Conservation (phyloP, 495 filamentous ascomycete genomes). For the Neurospora sp. region DNA sequence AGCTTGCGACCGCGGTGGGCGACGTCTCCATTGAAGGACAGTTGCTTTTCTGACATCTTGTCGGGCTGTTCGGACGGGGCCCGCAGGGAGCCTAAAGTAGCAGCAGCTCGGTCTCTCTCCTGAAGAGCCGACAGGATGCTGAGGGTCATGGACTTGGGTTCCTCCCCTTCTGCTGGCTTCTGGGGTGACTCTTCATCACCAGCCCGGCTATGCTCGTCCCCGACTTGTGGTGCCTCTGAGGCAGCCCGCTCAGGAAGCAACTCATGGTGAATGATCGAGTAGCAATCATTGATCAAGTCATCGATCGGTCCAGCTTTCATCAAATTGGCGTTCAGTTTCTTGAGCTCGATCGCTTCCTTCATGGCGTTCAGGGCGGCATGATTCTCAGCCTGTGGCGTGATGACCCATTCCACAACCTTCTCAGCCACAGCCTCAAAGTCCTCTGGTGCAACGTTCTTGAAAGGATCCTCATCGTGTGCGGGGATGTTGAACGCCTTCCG, state of each 20-base stretch:
- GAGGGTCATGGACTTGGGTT: slow-evolving; percentile 18
- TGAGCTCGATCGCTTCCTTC: slow-evolving; percentile 79
- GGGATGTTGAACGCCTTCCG: slow-evolving; percentile 56
- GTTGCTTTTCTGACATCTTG: slow-evolving; percentile 26
- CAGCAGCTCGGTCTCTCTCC: slow-evolving; percentile 12
- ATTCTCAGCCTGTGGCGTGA: slow-evolving; percentile 21
- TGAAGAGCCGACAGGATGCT: slow-evolving; percentile 38
- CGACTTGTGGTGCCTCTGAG: slow-evolving; percentile 13
- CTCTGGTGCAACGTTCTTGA: slow-evolving; percentile 68
- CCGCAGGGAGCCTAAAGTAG: slow-evolving; percentile 16
- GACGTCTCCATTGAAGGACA: slow-evolving; percentile 25
- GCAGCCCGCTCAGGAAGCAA: slow-evolving; percentile 31
- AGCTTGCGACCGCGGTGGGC: slow-evolving; percentile 24
- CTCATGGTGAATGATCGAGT: slow-evolving; percentile 63
- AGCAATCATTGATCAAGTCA: slow-evolving; percentile 81
- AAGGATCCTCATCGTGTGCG: slow-evolving; percentile 63
- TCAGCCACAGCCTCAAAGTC: slow-evolving; percentile 58
- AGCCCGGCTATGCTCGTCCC: slow-evolving; percentile 4
- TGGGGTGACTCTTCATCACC: not conserved
- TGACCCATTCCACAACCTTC: slow-evolving; percentile 41
- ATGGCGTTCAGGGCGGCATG: slow-evolving; percentile 57
- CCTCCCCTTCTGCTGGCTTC: not conserved
- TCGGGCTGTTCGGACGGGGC: slow-evolving; percentile 19
- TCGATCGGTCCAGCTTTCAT: slow-evolving; percentile 81
- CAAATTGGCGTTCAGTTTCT: slow-evolving; percentile 73